Evolutionary conservation across 2,329 filamentous ascomycete species (phyloP).

Genomic region (Aspergillus eucalypticola): DNA sequence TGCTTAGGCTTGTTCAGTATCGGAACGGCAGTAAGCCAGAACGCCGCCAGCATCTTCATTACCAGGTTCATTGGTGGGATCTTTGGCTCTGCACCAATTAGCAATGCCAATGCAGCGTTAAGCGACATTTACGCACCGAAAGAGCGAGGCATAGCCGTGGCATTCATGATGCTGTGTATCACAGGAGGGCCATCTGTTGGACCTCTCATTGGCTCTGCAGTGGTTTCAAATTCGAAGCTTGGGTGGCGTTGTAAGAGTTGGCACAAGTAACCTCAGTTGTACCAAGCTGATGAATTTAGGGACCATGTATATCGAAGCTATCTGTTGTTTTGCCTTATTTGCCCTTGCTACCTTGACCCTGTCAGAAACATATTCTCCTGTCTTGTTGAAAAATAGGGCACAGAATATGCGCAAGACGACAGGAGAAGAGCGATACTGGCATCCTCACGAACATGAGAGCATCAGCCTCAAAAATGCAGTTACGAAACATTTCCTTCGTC

Average conservation of each 20-base stretch:
- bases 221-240: conserved; percentile 30
- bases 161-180: conserved; percentile 43
- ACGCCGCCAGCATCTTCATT: conserved; percentile 39
- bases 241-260: conserved; percentile 12
- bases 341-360: conserved; percentile 29
- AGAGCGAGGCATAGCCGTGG: conserved; percentile 41
- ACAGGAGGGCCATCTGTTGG: conserved; percentile 44
- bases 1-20: conserved; percentile 50
- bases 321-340: conserved; percentile 36
- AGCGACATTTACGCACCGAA: conserved; percentile 46
- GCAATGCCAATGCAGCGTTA: conserved; percentile 46
- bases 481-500: conserved; percentile 48
- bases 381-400: conserved; percentile 44
- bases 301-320: conserved; percentile 47
- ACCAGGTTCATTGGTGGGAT: conserved; percentile 49
- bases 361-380: conserved; percentile 44
- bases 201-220: conserved; percentile 44
- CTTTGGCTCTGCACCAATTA: conserved; percentile 47
- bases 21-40: conserved; percentile 44
- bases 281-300: neutral
- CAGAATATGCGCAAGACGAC: conserved; percentile 40
- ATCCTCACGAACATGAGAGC: conserved; percentile 48
- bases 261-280: neutral
- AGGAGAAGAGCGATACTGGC: conserved; percentile 43
- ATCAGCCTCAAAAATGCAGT: conserved; percentile 42